Percentiles rank a stretch among this genome's conserved stretches.
Evolutionary conservation across 352 stramenopile genomes (phyloP).

Genomic region (Phytophthora tentaculata): DNA sequence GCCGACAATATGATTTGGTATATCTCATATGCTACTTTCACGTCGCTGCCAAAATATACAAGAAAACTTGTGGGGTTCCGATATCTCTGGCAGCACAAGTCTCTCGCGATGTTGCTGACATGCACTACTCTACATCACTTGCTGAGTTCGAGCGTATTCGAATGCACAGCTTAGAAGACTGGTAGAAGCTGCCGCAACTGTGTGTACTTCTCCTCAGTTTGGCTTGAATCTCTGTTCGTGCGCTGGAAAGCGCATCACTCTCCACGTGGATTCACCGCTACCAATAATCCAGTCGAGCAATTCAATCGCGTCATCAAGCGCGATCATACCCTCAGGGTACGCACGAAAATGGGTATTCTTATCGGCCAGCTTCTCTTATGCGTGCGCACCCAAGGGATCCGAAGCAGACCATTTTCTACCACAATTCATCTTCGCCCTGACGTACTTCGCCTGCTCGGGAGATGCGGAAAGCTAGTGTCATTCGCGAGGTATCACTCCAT

Average conservation of each 20-base stretch:
- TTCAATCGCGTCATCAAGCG: slow-evolving; percentile 10
- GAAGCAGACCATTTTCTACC: slow-evolving; percentile 3
- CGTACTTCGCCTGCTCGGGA: slow-evolving; percentile 1
- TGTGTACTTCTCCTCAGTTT: slow-evolving; percentile 1
- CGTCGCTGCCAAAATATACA: no score
- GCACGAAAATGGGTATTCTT: slow-evolving; percentile 7
- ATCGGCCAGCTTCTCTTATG: slow-evolving; percentile 6
- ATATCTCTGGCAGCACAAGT: no score
- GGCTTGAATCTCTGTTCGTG: neutral
- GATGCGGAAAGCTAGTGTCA: neutral
- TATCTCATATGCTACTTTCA: no score
- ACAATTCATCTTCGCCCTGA: neutral
- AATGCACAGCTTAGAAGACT: no score
- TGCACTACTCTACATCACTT: no score
- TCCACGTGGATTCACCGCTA: slow-evolving; percentile 1
- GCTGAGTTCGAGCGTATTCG: no score
- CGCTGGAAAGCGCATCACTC: slow-evolving; percentile 5
- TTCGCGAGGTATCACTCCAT: slow-evolving; percentile 10
- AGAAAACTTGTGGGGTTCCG: no score
- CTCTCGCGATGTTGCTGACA: no score
- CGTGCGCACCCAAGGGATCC: neutral
- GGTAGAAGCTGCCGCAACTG: neutral
- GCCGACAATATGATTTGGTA: no score
- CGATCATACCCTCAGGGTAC: neutral
- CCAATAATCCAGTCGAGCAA: slow-evolving; percentile 10